A percentile compares a stretch with the other conserved stretches of the same genome.
phyloP scores from a whole-genome alignment of 352 stramenopile genomes.

The Lagenidium sp. region DNA sequence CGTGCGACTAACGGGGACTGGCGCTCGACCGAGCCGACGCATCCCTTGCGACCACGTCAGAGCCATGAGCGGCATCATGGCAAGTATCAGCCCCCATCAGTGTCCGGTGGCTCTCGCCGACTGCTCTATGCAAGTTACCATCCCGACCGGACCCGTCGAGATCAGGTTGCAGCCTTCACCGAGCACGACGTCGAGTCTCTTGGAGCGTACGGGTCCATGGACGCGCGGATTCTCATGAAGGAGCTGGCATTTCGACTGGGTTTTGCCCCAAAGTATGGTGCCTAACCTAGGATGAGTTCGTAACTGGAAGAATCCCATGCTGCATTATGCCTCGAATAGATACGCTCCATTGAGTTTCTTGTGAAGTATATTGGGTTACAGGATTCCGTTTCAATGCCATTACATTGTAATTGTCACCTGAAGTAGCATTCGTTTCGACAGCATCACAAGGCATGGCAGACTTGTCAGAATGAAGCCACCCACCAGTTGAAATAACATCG shows the following conservation, averaged over 20 bases:
- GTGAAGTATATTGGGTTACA: too few relatives aligned
- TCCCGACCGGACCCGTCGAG: slow-evolving; percentile 54
- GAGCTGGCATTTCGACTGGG: slow-evolving; percentile 75
- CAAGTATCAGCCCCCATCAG: slow-evolving; percentile 18
- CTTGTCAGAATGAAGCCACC: too few relatives aligned
- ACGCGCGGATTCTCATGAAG: slow-evolving; percentile 60
- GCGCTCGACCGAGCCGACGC: slow-evolving; percentile 8
- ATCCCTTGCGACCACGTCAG: slow-evolving; percentile 52
- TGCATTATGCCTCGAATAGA: too few relatives aligned
- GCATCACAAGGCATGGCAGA: too few relatives aligned
- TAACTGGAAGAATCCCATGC: too few relatives aligned
- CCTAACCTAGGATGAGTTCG: too few relatives aligned
- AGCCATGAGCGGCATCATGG: slow-evolving; percentile 55
- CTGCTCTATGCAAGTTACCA: slow-evolving; percentile 50
- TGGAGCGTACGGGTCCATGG: slow-evolving; percentile 63
- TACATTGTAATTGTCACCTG: too few relatives aligned
- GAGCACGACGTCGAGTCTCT: slow-evolving; percentile 33
- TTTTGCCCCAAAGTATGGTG: slow-evolving; percentile 69
- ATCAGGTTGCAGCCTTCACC: slow-evolving; percentile 34
- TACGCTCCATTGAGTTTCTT: too few relatives aligned
- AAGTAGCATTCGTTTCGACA: too few relatives aligned
- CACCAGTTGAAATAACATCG: too few relatives aligned
- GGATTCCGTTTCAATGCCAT: too few relatives aligned
- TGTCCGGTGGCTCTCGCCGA: slow-evolving; percentile 10
- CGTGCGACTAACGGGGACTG: too few relatives aligned